A percentile compares a stretch with the other conserved stretches of the same genome.
Conservation (phyloP, 371 early-diverging fungal genomes). For the Mortierella sp. region DNA sequence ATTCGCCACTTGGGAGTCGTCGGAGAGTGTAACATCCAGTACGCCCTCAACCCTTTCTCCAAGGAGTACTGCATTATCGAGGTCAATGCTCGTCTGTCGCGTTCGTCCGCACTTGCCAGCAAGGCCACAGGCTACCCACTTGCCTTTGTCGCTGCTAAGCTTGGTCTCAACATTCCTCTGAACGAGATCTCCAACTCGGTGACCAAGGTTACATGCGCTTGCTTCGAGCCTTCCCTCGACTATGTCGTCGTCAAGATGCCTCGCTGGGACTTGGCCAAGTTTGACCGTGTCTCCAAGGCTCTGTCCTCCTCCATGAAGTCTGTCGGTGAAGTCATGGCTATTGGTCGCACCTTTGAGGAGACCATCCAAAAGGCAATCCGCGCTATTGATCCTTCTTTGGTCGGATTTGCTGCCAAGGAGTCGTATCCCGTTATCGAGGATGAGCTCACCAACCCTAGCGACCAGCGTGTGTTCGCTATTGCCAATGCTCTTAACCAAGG, state of each 20-base stretch:
- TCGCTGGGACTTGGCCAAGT: slow-evolving; percentile 95
- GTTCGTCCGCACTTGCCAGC: slow-evolving; percentile 88
- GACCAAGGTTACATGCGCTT: slow-evolving; percentile 90
- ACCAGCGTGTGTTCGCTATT: slow-evolving; percentile 90
- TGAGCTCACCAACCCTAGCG: slow-evolving; percentile 81
- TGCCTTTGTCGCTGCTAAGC: slow-evolving; percentile 96
- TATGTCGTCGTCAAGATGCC: slow-evolving; percentile 96
- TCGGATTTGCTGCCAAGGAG: slow-evolving; percentile 69
- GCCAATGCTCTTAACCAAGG: slow-evolving; percentile 86
- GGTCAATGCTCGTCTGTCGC: slow-evolving; percentile 93
- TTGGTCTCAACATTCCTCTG: slow-evolving; percentile 86
- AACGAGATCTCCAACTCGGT: slow-evolving; percentile 90
- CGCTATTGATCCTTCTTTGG: slow-evolving; percentile 74
- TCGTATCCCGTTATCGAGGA: slow-evolving; percentile 79
- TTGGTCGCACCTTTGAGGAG: slow-evolving; percentile 96
- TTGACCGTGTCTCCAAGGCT: slow-evolving; percentile 83
- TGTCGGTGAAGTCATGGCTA: slow-evolving; percentile 98
- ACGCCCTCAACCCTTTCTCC: slow-evolving; percentile 89
- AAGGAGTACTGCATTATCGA: slow-evolving; percentile 93
- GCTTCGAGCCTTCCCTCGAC: slow-evolving; percentile 95
- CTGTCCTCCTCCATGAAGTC: slow-evolving; percentile 92
- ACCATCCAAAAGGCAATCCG: slow-evolving; percentile 91
- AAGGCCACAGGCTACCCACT: slow-evolving; percentile 97
- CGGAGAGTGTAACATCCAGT: slow-evolving; percentile 97
- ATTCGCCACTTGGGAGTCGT: slow-evolving; percentile 94